These are phyloP conservation scores for Entrophospora sp. DNA, from an alignment of 192 early-diverging fungal species.

Conservation along the genomic window DNA sequence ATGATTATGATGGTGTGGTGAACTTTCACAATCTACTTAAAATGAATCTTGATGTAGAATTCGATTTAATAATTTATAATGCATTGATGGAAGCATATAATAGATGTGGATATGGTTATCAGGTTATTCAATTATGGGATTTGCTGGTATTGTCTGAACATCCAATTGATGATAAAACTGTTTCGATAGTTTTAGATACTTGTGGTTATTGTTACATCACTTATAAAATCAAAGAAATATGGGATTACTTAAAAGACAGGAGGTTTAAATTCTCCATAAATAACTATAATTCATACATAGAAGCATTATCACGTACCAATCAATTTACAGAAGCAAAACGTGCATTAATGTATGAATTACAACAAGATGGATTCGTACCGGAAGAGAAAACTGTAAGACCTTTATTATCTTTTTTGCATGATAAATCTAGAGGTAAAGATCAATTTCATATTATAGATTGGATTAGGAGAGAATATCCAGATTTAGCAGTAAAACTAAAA, in stretches of 20 bases:
- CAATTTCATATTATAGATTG: slow-evolving; percentile 15
- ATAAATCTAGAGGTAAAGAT: background rate
- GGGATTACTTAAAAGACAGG: slow-evolving; percentile 21
- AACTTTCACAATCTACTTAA: slow-evolving; percentile 32
- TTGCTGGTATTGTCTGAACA: slow-evolving; percentile 2
- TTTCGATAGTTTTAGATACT: slow-evolving; percentile 32
- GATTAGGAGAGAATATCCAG: slow-evolving; percentile 8
- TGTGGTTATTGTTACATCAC: slow-evolving; percentile 26
- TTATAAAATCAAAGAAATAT: slow-evolving; percentile 21
- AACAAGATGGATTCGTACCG: background rate
- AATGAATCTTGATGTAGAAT: slow-evolving; percentile 32
- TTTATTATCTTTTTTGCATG: slow-evolving; percentile 15
- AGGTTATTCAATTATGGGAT: slow-evolving; percentile 34
- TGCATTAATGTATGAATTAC: slow-evolving; percentile 6
- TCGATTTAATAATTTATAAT: slow-evolving; percentile 32
- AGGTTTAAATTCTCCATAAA: slow-evolving; percentile 26
- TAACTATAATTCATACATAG: slow-evolving; percentile 35
- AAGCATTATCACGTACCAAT: slow-evolving; percentile 27
- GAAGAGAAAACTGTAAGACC: background rate
- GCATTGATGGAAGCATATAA: slow-evolving; percentile 38
- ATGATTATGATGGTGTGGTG: slow-evolving; percentile 13
- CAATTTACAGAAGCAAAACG: slow-evolving; percentile 13
- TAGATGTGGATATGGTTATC: slow-evolving; percentile 22
- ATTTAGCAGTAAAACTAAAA: slow-evolving; percentile 15
- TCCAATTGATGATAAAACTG: slow-evolving; percentile 23